Percentiles rank a stretch among this genome's conserved stretches.
These are phyloP conservation scores for Pestalotiopsis sp. DNA, from an alignment of 2,329 filamentous ascomycete genomes.

Conservation along the genomic window DNA sequence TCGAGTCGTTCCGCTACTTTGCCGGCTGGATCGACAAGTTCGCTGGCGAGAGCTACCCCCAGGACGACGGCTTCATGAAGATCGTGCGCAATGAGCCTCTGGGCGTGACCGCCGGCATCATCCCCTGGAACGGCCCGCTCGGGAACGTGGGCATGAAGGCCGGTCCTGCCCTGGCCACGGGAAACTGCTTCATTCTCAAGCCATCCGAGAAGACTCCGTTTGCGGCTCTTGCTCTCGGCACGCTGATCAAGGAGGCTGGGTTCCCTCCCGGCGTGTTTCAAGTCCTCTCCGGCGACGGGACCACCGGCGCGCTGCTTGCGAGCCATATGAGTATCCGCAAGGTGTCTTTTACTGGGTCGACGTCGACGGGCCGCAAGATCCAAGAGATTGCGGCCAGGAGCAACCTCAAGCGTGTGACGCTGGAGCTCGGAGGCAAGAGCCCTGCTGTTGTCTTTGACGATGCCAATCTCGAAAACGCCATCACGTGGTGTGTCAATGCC, in stretches of 20 bases:
- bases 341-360: constrained; percentile 73
- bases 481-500: constrained; percentile 35
- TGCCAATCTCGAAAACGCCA: constrained; percentile 64
- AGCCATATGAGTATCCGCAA: constrained; percentile 52
- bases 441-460: constrained; percentile 68
- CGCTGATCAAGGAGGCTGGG: constrained; percentile 36
- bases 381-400: constrained; percentile 62
- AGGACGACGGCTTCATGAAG: constrained; percentile 32
- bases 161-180: constrained; percentile 37
- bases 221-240: constrained; percentile 28
- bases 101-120: constrained; percentile 26
- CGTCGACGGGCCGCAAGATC: constrained; percentile 67
- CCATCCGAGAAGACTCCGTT: constrained; percentile 41
- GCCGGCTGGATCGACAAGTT: constrained; percentile 37
- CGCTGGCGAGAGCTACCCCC: constrained; percentile 35
- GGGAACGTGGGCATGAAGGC: constrained; percentile 40
- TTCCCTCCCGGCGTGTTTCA: constrained; percentile 43
- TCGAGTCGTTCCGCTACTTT: constrained; percentile 18
- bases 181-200: constrained; percentile 42
- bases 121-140: constrained; percentile 44
- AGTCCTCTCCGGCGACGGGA: constrained; percentile 42
- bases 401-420: constrained; percentile 71
- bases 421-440: constrained; percentile 73
- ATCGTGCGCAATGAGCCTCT: constrained; percentile 3
- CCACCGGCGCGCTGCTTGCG: constrained; percentile 28